These are phyloP conservation scores for Huntiella bhutanensis DNA, from an alignment of 2,329 filamentous ascomycete species.

Conservation along the genomic window DNA sequence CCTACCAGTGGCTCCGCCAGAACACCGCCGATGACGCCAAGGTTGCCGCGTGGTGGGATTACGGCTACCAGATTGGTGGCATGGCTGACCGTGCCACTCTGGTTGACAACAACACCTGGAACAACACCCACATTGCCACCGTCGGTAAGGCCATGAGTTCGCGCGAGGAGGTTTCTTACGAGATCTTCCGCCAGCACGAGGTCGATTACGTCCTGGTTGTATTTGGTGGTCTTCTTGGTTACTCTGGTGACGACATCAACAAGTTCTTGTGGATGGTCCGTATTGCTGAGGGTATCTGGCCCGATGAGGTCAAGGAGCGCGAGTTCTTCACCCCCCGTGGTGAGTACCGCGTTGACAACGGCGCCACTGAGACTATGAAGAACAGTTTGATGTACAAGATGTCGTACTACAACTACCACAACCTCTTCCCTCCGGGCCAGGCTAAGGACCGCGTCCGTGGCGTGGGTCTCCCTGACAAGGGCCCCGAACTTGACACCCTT, in stretches of 20 bases:
- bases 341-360: slow-evolving; percentile 87
- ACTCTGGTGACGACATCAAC: slow-evolving; percentile 98
- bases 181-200: slow-evolving; percentile 95
- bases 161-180: slow-evolving; percentile 91
- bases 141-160: slow-evolving; percentile 99
- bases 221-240: slow-evolving; percentile 86
- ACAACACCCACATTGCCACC: slow-evolving; percentile 98
- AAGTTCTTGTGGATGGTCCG: slow-evolving; percentile 99
- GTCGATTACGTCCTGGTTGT: slow-evolving; percentile 98
- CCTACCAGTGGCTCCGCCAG: slow-evolving; percentile 97
- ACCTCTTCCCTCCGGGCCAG: slow-evolving; percentile 80
- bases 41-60: slow-evolving; percentile 99
- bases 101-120: slow-evolving; percentile 99
- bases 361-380: slow-evolving; percentile 91
- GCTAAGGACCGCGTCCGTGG: slow-evolving; percentile 78
- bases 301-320: slow-evolving; percentile 94
- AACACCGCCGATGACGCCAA: slow-evolving; percentile 91
- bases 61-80: slow-evolving; percentile 97
- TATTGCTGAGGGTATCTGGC: slow-evolving; percentile 98
- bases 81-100: slow-evolving; percentile 96
- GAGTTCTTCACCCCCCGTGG: slow-evolving; percentile 87
- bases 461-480: slow-evolving; percentile 59
- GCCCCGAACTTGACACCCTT: slow-evolving; percentile 68
- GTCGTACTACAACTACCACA: slow-evolving; percentile 96
- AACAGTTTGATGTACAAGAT: slow-evolving; percentile 99